phyloP scores from a whole-genome alignment of 768 basidiomycete species.

The Crucibulum laeve region DNA sequence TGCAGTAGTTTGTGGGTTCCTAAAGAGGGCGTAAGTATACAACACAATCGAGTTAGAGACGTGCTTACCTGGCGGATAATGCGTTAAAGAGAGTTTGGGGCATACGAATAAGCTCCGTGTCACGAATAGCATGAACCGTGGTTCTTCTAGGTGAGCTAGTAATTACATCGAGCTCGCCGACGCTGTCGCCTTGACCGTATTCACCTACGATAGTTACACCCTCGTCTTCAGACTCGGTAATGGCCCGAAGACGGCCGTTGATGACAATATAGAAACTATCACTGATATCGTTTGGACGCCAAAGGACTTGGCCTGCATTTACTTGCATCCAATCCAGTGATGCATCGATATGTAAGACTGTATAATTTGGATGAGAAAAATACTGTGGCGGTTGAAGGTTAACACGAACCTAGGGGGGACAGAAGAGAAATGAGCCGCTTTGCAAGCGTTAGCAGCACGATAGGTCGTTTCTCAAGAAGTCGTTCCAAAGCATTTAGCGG shows the following conservation, averaged over 20 bases:
- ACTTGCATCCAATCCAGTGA: slow-evolving; percentile 99
- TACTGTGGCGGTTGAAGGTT: background rate
- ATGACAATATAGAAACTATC: slow-evolving; percentile 98
- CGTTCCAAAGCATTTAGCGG: slow-evolving; percentile 85
- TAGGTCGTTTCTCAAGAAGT: slow-evolving; percentile 89
- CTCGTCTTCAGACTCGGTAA: slow-evolving; percentile 74
- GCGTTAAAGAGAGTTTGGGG: slow-evolving; percentile 97
- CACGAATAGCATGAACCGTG: slow-evolving; percentile 96
- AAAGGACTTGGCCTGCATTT: slow-evolving; percentile 90
- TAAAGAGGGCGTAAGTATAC: slow-evolving; percentile 17
- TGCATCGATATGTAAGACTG: slow-evolving; percentile 94
- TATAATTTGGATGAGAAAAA: background rate
- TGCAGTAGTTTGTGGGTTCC: slow-evolving; percentile 82
- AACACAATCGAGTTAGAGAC: slow-evolving; percentile 3
- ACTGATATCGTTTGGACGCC: slow-evolving; percentile 85
- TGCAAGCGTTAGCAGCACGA: slow-evolving; percentile 91
- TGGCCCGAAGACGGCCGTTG: slow-evolving; percentile 91
- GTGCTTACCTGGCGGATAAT: slow-evolving; percentile 73
- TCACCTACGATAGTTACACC: slow-evolving; percentile 83
- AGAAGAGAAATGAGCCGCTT: slow-evolving; percentile 94
- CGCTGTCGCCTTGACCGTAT: slow-evolving; percentile 95
- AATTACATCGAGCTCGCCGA: slow-evolving; percentile 97
- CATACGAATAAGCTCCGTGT: slow-evolving; percentile 95
- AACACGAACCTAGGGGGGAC: slow-evolving; percentile 81
- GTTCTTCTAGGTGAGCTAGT: slow-evolving; percentile 83